Percentiles rank a stretch among this genome's conserved stretches.
phyloP scores from a whole-genome alignment of 1,139 yeast genomes.

The Yamadazyma buinensis region DNA sequence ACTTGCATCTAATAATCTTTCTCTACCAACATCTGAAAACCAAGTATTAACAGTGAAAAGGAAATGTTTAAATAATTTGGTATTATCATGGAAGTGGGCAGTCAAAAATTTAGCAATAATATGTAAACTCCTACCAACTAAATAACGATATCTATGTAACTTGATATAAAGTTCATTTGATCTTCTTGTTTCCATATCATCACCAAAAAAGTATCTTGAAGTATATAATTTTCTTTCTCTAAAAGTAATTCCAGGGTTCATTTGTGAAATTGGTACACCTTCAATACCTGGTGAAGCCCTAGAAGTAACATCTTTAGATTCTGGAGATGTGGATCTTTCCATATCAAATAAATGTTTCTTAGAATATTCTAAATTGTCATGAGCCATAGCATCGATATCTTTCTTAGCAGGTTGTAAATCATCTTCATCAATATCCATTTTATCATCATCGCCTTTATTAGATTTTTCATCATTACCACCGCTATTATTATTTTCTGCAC shows the following conservation, averaged over 20 bases:
- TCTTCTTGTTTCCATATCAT: constrained; percentile 44
- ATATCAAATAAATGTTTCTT: constrained; percentile 12
- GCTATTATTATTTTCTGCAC: constrained; percentile 11
- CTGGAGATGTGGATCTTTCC: constrained; percentile 13
- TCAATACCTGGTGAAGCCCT: constrained; percentile 42
- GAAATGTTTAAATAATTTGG: constrained; percentile 63
- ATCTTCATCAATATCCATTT: constrained; percentile 6
- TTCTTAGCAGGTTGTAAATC: constrained; percentile 1
- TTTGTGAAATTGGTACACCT: constrained; percentile 41
- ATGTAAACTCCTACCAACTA: constrained; percentile 69
- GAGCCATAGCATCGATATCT: constrained; percentile 4
- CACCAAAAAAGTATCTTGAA: constrained; percentile 55
- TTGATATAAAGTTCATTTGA: constrained; percentile 51
- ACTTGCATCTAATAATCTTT: constrained; percentile 58
- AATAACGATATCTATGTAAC: constrained; percentile 59
- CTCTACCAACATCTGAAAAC: constrained; percentile 82
- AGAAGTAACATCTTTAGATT: constrained; percentile 20
- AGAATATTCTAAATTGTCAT: constrained; percentile 8
- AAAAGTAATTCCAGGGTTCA: constrained; percentile 49
- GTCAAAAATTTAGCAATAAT: constrained; percentile 49
- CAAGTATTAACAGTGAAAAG: constrained; percentile 71
- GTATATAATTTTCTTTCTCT: constrained; percentile 60
- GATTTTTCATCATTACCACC: constrained; percentile 1
- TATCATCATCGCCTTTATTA: constrained; percentile 1
- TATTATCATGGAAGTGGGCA: constrained; percentile 57